Evolutionary conservation across 768 basidiomycete genomes (phyloP).

Genomic region (Pisolithus tinctorius): DNA sequence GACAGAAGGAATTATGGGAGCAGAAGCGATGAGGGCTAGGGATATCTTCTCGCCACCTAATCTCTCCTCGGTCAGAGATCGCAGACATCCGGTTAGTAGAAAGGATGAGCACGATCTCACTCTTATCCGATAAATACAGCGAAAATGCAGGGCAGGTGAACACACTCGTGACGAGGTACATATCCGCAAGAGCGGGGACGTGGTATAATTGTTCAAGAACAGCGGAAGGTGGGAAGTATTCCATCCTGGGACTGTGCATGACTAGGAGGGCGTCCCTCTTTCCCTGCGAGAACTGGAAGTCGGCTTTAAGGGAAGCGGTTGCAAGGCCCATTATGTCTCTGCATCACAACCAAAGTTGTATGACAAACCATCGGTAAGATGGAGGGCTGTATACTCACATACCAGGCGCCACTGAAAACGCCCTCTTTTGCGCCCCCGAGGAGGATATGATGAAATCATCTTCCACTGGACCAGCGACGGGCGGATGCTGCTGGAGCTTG

Average conservation of each 20-base stretch:
- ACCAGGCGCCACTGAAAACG: conserved; percentile 9
- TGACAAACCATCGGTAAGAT: neutral
- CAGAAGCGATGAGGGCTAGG: conserved; percentile 12
- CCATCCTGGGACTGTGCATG: conserved; percentile 24
- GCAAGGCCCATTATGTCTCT: conserved; percentile 18
- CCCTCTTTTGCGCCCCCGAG: conserved; percentile 11
- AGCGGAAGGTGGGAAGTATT: conserved; percentile 14
- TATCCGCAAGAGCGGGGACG: conserved; percentile 21
- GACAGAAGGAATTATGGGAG: conserved; percentile 5
- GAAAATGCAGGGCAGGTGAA: conserved; percentile 28
- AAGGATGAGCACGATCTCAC: neutral
- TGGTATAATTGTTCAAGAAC: conserved; percentile 20
- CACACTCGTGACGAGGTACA: conserved; percentile 26
- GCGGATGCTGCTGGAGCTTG: conserved; percentile 9
- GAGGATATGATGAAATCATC: conserved; percentile 19
- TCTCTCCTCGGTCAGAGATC: neutral
- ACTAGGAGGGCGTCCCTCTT: conserved; percentile 29
- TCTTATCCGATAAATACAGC: conserved; percentile 28
- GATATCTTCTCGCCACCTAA: conserved; percentile 21
- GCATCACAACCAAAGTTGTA: too few relatives aligned
- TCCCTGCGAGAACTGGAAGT: conserved; percentile 28
- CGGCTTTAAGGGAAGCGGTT: conserved; percentile 25
- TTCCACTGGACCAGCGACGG: conserved; percentile 12
- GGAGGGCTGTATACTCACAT: conserved; percentile 13
- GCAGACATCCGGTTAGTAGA: neutral